Percentiles rank a stretch among this genome's conserved stretches.
These are phyloP conservation scores for Rhinocladiella mackenziei DNA, from an alignment of 2,329 filamentous ascomycete species.

Conservation along the genomic window DNA sequence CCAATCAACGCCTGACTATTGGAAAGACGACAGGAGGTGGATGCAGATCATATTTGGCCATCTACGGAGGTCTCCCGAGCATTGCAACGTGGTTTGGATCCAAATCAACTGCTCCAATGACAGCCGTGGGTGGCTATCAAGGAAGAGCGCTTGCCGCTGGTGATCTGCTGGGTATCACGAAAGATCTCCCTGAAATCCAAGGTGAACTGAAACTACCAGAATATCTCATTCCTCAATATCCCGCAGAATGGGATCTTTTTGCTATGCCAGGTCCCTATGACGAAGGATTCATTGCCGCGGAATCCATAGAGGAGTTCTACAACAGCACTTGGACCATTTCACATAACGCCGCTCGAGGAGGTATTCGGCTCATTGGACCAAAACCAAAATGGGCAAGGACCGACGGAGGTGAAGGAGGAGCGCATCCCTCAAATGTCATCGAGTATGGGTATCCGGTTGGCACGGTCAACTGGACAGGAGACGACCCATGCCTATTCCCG, in stretches of 20 bases:
- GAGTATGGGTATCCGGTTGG: constrained; percentile 60
- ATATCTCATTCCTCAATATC: constrained; percentile 48
- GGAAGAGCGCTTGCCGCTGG: constrained; percentile 53
- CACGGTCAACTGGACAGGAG: constrained; percentile 58
- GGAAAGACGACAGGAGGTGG: constrained; percentile 52
- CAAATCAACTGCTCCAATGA: constrained; percentile 56
- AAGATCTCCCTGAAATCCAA: constrained; percentile 36
- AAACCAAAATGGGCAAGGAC: constrained; percentile 56
- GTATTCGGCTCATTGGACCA: constrained; percentile 58
- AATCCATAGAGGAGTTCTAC: constrained; percentile 57
- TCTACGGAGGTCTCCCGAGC: constrained; percentile 53
- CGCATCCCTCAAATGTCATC: constrained; percentile 58
- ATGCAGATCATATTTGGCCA: constrained; percentile 56
- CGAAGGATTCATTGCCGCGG: constrained; percentile 49
- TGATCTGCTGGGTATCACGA: constrained; percentile 48
- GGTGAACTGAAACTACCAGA: constrained; percentile 42
- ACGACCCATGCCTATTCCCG: constrained; percentile 58
- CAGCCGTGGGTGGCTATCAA: constrained; percentile 58
- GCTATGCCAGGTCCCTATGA: constrained; percentile 56
- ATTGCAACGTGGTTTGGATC: constrained; percentile 57
- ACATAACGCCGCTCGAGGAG: constrained; percentile 58
- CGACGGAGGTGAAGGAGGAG: constrained; percentile 60
- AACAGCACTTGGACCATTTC: constrained; percentile 56
- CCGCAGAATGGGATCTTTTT: constrained; percentile 50
- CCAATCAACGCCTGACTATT: constrained; percentile 53